Percentiles rank a stretch among this genome's conserved stretches.
These are phyloP conservation scores for Lentinula aciculospora DNA, from an alignment of 768 basidiomycete species.

Conservation along the genomic window DNA sequence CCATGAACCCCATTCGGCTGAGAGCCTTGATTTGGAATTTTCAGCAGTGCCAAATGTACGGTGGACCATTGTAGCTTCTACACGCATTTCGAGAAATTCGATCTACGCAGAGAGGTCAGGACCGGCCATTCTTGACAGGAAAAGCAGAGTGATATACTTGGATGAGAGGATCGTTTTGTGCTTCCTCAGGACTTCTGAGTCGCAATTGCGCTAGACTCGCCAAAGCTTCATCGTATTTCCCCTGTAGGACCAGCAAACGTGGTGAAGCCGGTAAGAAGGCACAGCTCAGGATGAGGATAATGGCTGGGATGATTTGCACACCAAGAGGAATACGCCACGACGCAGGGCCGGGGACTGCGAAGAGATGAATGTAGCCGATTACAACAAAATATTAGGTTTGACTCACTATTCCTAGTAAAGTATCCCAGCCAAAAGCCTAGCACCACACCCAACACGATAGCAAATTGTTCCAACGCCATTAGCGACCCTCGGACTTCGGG, in stretches of 20 bases:
- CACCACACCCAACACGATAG: conserved; percentile 78
- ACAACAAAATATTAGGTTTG: too few relatives aligned
- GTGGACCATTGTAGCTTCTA: conserved; percentile 51
- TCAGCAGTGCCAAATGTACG: conserved; percentile 21
- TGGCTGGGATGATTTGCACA: conserved; percentile 64
- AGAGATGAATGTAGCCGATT: not conserved
- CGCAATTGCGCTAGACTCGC: conserved; percentile 53
- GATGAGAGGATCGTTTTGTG: conserved; percentile 41
- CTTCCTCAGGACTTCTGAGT: conserved; percentile 38
- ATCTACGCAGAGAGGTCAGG: conserved; percentile 32
- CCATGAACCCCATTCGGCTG: conserved; percentile 44
- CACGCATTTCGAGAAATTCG: conserved; percentile 73
- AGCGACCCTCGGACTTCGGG: conserved; percentile 77
- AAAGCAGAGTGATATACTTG: conserved; percentile 28
- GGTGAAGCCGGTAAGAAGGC: conserved; percentile 48
- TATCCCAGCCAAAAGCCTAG: conserved; percentile 83
- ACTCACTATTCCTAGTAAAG: conserved; percentile 56
- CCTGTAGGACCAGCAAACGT: conserved; percentile 57
- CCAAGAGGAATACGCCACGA: conserved; percentile 80
- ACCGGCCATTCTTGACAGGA: not conserved
- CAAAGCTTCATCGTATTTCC: conserved; percentile 52
- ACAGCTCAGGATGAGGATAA: conserved; percentile 58
- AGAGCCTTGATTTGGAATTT: conserved; percentile 12
- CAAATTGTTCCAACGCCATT: conserved; percentile 73
- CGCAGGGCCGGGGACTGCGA: conserved; percentile 48